phyloP scores from a whole-genome alignment of 805 yeast species.

The Metschnikowia lochheadii region DNA sequence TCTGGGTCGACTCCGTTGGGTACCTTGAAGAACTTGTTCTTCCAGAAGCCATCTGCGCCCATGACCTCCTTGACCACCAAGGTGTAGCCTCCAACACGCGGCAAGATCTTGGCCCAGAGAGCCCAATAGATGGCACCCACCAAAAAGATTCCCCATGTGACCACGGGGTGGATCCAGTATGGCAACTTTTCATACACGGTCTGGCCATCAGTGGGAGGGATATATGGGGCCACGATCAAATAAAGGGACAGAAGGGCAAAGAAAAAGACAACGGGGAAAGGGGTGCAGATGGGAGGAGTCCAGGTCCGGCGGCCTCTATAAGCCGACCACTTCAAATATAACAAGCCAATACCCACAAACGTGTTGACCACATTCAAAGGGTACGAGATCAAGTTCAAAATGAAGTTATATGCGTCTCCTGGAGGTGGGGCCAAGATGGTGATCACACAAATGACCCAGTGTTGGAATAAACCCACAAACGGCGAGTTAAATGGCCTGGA shows the following conservation, averaged over 20 bases:
- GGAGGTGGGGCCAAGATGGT: conserved; percentile 74
- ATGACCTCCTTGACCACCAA: conserved; percentile 50
- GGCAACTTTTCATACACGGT: conserved; percentile 67
- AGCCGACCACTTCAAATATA: conserved; percentile 52
- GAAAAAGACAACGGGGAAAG: conserved; percentile 58
- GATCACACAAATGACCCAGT: conserved; percentile 69
- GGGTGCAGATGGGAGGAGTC: conserved; percentile 70
- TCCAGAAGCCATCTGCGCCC: conserved; percentile 72
- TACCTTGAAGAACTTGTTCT: conserved; percentile 49
- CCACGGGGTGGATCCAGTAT: conserved; percentile 76
- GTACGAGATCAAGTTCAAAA: conserved; percentile 73
- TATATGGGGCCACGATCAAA: conserved; percentile 70
- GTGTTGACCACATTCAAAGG: conserved; percentile 76
- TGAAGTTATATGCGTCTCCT: conserved; percentile 83
- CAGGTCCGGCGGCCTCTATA: conserved; percentile 50
- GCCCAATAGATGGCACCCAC: conserved; percentile 66
- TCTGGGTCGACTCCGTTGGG: conserved; percentile 16
- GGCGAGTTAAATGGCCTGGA: conserved; percentile 74
- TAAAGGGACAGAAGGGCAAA: conserved; percentile 64
- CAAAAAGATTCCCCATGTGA: conserved; percentile 72
- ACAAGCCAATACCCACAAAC: conserved; percentile 57
- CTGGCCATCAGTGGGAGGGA: conserved; percentile 67
- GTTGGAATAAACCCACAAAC: conserved; percentile 66
- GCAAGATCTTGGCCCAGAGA: conserved; percentile 57
- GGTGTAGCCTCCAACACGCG: conserved; percentile 49